Conservation (phyloP, 306 rosid species). For the Lathyrus aphaca region DNA sequence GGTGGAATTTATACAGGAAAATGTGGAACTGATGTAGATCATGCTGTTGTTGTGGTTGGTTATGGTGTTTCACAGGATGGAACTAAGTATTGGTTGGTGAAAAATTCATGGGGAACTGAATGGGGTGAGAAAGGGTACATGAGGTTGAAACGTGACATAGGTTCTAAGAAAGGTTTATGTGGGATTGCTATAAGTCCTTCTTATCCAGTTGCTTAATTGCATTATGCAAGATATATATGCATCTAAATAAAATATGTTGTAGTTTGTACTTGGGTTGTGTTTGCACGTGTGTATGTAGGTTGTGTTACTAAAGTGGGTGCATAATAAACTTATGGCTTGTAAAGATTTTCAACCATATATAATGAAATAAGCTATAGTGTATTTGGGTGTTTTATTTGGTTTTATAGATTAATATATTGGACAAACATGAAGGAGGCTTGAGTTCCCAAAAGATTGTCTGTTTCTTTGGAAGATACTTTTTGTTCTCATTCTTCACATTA, state of each 20-base stretch:
- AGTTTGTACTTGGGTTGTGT: too few species aligned
- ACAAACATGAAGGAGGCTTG: too few species aligned
- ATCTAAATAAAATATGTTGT: too few species aligned
- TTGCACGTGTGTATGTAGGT: background rate
- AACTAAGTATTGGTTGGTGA: constrained; percentile 35
- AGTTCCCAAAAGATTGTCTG: too few species aligned
- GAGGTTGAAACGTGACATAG: constrained; percentile 24
- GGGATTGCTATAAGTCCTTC: constrained; percentile 22
- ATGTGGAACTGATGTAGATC: constrained; percentile 11
- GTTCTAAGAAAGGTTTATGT: constrained; percentile 22
- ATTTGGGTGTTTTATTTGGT: too few species aligned
- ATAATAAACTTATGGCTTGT: background rate
- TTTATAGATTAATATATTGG: too few species aligned
- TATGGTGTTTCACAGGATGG: constrained; percentile 7
- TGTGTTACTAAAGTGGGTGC: background rate
- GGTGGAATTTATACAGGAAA: constrained; percentile 30
- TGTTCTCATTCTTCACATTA: too few species aligned
- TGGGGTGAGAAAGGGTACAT: constrained; percentile 57
- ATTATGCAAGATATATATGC: too few species aligned
- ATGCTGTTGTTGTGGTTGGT: constrained; percentile 19
- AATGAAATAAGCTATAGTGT: too few species aligned
- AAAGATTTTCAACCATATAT: background rate
- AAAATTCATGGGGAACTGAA: constrained; percentile 45
- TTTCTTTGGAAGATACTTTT: too few species aligned
- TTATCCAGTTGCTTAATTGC: constrained; percentile 32